These are phyloP conservation scores for Musa beccarii DNA, from an alignment of 176 grass and related monocot genomes.

Conservation along the genomic window DNA sequence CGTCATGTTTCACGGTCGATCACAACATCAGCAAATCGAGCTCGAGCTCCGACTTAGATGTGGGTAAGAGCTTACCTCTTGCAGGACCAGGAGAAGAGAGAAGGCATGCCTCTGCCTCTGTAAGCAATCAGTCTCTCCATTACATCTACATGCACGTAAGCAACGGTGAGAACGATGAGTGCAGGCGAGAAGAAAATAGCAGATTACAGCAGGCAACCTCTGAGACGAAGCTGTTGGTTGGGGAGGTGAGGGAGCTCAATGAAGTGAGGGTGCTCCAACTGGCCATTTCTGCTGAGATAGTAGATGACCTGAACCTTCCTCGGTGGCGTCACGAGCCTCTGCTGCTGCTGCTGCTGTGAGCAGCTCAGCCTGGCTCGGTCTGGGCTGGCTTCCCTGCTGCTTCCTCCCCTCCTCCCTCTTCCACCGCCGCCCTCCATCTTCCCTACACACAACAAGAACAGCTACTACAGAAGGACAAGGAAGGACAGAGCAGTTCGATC, in stretches of 20 bases:
- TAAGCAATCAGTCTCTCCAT: slow-evolving; percentile 62
- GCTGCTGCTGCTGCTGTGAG: slow-evolving; percentile 7
- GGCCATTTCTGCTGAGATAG: slow-evolving; percentile 91
- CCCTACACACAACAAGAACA: neutral
- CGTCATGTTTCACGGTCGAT: neutral
- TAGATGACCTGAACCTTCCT: slow-evolving; percentile 85
- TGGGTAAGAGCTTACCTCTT: slow-evolving; percentile 45
- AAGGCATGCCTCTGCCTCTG: slow-evolving; percentile 79
- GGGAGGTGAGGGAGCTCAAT: slow-evolving; percentile 79
- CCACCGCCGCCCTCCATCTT: slow-evolving; percentile 32
- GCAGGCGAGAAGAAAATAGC: neutral
- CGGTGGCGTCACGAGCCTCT: slow-evolving; percentile 30
- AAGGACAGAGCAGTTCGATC: neutral
- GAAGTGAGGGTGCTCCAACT: slow-evolving; percentile 96
- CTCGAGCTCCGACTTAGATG: no score
- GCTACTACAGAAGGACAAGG: neutral
- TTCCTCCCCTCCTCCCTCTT: slow-evolving; percentile 12
- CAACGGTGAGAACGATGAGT: neutral
- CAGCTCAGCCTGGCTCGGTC: slow-evolving; percentile 41
- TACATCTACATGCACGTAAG: slow-evolving; percentile 37
- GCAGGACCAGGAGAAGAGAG: slow-evolving; percentile 96
- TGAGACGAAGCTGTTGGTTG: slow-evolving; percentile 81
- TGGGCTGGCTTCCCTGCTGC: slow-evolving; percentile 36
- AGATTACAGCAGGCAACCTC: slow-evolving; percentile 35
- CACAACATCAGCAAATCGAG: neutral